Evolutionary conservation across 306 rosid species (phyloP).

Genomic region (Hippophae rhamnoides): DNA sequence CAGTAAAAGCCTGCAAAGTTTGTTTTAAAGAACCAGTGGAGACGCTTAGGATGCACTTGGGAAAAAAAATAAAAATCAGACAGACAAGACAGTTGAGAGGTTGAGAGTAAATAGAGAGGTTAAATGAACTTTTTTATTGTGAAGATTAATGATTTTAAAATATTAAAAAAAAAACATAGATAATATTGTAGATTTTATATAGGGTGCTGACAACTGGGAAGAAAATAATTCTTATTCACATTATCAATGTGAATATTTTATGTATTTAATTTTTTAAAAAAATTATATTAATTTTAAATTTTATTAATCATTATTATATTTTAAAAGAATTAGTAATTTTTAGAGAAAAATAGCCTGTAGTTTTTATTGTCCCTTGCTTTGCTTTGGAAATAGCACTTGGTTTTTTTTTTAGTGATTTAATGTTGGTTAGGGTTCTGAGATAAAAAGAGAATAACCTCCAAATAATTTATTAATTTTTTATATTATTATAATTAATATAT

Average conservation of each 20-base stretch:
- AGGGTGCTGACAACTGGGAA: background rate
- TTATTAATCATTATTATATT: too few relatives aligned
- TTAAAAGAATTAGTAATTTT: too few relatives aligned
- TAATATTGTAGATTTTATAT: conserved; percentile 8
- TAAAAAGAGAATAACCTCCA: too few relatives aligned
- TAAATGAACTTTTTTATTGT: background rate
- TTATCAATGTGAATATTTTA: too few relatives aligned
- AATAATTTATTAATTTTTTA: too few relatives aligned
- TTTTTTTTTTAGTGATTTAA: too few relatives aligned
- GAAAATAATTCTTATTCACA: too few relatives aligned
- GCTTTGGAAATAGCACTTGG: conserved; percentile 46
- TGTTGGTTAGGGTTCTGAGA: too few relatives aligned
- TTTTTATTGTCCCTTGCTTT: background rate
- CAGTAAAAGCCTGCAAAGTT: conserved; percentile 71
- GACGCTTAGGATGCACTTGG: conserved; percentile 56
- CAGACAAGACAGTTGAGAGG: conserved; percentile 77
- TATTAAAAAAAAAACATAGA: conserved; percentile 4
- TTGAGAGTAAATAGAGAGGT: background rate
- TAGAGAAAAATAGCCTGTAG: too few relatives aligned
- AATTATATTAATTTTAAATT: too few relatives aligned
- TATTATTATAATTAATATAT: too few relatives aligned
- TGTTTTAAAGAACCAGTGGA: conserved; percentile 38
- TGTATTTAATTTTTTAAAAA: too few relatives aligned
- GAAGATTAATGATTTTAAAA: background rate
- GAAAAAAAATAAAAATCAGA: conserved; percentile 44